These are phyloP conservation scores for Malassezia equina DNA, from an alignment of 1,284 basidiomycete genomes.

Conservation along the genomic window DNA sequence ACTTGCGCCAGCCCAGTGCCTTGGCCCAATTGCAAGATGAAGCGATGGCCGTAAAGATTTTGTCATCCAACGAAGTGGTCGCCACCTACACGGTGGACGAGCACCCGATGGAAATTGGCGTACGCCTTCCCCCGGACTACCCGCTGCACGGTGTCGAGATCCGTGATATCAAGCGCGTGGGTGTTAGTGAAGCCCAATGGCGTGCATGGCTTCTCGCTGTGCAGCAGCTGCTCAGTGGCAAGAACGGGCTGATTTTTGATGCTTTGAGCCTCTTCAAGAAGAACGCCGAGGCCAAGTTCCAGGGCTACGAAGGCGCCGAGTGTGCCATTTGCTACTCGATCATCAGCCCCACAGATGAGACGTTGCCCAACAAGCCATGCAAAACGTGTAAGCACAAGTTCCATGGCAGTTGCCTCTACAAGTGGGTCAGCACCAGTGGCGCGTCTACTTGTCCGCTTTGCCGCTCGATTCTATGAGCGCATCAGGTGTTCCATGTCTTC, in stretches of 20 bases:
- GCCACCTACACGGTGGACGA: conserved; percentile 77
- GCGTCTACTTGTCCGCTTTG: conserved; percentile 84
- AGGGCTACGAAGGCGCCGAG: conserved; percentile 38
- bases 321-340: conserved; percentile 58
- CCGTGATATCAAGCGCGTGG: conserved; percentile 66
- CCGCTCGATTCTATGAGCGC: conserved; percentile 54
- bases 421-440: conserved; percentile 83
- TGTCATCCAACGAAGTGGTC: conserved; percentile 57
- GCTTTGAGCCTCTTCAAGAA: conserved; percentile 87
- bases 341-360: conserved; percentile 80
- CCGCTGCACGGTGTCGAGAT: conserved; percentile 82
- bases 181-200: conserved; percentile 79
- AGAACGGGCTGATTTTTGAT: conserved; percentile 86
- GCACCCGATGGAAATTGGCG: conserved; percentile 77
- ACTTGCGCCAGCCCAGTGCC: conserved; percentile 60
- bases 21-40: conserved; percentile 66
- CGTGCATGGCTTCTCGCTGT: conserved; percentile 85
- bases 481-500: background rate
- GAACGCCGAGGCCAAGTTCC: conserved; percentile 60
- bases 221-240: conserved; percentile 70
- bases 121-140: conserved; percentile 80
- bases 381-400: conserved; percentile 87
- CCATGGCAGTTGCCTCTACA: conserved; percentile 54
- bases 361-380: conserved; percentile 81
- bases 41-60: conserved; percentile 58